Evolutionary conservation across 2,329 filamentous ascomycete species (phyloP).

Genomic region (Annulohypoxylon truncatum): DNA sequence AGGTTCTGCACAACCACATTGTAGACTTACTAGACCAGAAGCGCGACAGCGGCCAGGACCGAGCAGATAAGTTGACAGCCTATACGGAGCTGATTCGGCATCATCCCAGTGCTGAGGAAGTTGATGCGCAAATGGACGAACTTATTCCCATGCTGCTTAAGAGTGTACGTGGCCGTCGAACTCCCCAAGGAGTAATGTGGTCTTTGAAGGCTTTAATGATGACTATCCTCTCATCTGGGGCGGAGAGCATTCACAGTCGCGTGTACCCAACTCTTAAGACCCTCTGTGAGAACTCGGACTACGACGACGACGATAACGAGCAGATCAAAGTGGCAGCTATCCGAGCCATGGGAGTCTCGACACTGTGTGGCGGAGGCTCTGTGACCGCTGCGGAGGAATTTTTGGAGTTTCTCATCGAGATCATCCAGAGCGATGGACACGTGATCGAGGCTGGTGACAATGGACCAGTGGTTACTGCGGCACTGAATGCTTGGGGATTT

Average conservation of each 20-base stretch:
- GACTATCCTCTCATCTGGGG: conserved; percentile 74
- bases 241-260: conserved; percentile 73
- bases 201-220: conserved; percentile 79
- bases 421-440: conserved; percentile 82
- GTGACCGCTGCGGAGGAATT: conserved; percentile 75
- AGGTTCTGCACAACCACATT: conserved; percentile 73
- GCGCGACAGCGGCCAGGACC: conserved; percentile 77
- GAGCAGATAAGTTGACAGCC: conserved; percentile 71
- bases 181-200: conserved; percentile 74
- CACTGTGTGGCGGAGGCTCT: conserved; percentile 80
- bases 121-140: conserved; percentile 69
- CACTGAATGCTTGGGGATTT: conserved; percentile 82
- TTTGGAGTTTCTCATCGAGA: conserved; percentile 80
- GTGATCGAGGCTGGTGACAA: conserved; percentile 78
- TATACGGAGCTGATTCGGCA: conserved; percentile 75
- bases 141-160: conserved; percentile 74
- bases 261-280: conserved; percentile 69
- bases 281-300: conserved; percentile 74
- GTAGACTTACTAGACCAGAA: conserved; percentile 79
- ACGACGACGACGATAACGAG: conserved; percentile 69
- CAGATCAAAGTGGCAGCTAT: conserved; percentile 76
- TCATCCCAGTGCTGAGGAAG: conserved; percentile 69
- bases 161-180: conserved; percentile 76
- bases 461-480: conserved; percentile 76
- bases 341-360: conserved; percentile 77